phyloP scores from a whole-genome alignment of 2,329 filamentous ascomycete genomes.

The Pseudopyrenochaeta lycopersici region DNA sequence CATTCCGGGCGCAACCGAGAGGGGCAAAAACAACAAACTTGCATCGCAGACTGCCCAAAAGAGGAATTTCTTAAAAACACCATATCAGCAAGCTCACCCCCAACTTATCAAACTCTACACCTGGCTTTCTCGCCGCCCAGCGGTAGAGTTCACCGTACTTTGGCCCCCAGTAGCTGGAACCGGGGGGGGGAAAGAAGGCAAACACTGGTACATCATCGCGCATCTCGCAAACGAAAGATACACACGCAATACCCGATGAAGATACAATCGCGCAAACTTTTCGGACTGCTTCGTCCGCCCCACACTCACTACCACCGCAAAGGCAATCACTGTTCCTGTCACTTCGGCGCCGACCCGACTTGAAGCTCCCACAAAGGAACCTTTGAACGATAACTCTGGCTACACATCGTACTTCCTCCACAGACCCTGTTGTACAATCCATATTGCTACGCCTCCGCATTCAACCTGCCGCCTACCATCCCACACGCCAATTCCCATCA shows the following conservation, averaged over 20 bases:
- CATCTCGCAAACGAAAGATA: neutral
- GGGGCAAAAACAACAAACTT: slow-evolving; percentile 4
- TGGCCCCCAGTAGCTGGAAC: too few relatives aligned
- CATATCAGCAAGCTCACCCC: slow-evolving; percentile 7
- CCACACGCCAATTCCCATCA: neutral
- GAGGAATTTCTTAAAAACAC: slow-evolving; percentile 1
- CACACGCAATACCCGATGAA: slow-evolving; percentile 12
- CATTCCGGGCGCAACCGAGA: neutral
- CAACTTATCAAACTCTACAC: neutral
- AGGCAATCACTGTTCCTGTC: neutral
- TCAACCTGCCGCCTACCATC: neutral
- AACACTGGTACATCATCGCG: neutral
- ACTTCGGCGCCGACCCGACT: neutral
- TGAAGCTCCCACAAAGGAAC: neutral
- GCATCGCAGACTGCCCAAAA: slow-evolving; percentile 12
- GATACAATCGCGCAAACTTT: neutral
- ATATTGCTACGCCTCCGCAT: neutral
- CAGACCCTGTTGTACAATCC: neutral
- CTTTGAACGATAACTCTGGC: neutral
- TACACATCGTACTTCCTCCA: neutral
- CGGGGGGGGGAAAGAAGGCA: slow-evolving; percentile 1
- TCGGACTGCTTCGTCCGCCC: slow-evolving; percentile 11
- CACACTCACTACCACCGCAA: slow-evolving; percentile 5
- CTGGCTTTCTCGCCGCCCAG: neutral
- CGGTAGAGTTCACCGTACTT: slow-evolving; percentile 29